Evolutionary conservation across 305 asterid genomes (phyloP), one percentile per base, ranked within the genome.

Genomic region (Fraxinus paxiana): DNA sequence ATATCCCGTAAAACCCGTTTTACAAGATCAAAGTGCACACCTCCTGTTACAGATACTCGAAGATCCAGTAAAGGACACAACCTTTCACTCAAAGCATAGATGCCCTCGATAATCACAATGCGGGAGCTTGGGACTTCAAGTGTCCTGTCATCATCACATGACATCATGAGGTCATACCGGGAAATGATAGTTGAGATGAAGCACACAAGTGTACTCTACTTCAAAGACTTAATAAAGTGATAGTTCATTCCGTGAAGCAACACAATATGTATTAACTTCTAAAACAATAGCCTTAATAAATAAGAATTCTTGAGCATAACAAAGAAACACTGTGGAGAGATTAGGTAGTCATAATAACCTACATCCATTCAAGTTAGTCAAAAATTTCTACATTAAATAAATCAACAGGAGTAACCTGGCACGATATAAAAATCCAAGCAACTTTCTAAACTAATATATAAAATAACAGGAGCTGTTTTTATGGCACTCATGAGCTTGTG

Each of bases 11-110:
- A 88, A 86, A 97, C 98, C 85, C 98, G 92, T 87, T 97, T 97
- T 71, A 97, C 99, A 38, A 97, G 98, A 88, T 97, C 99, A 88
- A 96, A 94, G 88, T 97, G 99, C 77, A 97, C 98, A 22, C 99
- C 99, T 73, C 99, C 99, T 0, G 97, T 97, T 76, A 97, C 97
- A 54, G 99, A 97, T 84, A 97, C 91, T 80, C 97, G 90, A 46
- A 97, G 98, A 88, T 94, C 99, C 82, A 97, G 92, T 15, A 88
- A 90, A 77, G 96, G 96, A 65, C 97, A 86, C 87, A 97, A 82
- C 81, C 90, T 88, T 83, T 97, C 98, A 83, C 97, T 97, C 84
- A 96, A 90, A 73, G 98, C 99, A 83, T 96, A 94, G 84, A 96
- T 96, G 30, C 99, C 99, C 88, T 97, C 98, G 5, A 97, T 92